These are phyloP conservation scores for Paspalum vaginatum DNA, from an alignment of 176 grass and related monocot genomes.

Conservation along the genomic window DNA sequence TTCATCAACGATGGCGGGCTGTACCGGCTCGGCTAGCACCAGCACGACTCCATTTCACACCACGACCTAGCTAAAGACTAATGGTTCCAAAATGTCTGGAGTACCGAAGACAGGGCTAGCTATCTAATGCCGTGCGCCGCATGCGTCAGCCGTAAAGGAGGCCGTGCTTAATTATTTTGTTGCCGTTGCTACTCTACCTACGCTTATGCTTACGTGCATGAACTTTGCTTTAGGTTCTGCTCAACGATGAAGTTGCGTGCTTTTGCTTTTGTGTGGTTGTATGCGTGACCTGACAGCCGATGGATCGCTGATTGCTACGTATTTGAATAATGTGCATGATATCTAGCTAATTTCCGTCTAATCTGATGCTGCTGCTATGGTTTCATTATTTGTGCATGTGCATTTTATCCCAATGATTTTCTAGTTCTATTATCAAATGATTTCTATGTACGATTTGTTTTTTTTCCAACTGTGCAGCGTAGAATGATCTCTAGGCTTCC, in stretches of 20 bases:
- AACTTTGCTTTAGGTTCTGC: conserved; percentile 21
- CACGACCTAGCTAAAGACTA: conserved; percentile 14
- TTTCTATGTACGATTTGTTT: too few species aligned
- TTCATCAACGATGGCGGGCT: conserved; percentile 64
- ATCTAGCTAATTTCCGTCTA: not conserved
- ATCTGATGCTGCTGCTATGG: not conserved
- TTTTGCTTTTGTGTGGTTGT: conserved; percentile 37
- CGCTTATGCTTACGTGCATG: conserved; percentile 11
- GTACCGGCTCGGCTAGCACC: conserved; percentile 58
- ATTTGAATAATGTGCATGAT: conserved; percentile 42
- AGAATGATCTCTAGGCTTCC: too few species aligned
- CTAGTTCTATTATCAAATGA: not conserved
- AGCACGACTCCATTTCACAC: not conserved
- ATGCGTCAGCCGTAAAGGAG: conserved; percentile 25
- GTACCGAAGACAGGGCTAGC: conserved; percentile 20
- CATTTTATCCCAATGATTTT: not conserved
- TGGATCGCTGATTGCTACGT: conserved; percentile 34
- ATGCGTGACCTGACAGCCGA: conserved; percentile 1
- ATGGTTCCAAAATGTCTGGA: not conserved
- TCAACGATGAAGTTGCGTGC: not conserved
- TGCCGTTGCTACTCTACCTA: not conserved
- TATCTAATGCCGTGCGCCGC: conserved; percentile 11
- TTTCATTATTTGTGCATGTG: not conserved
- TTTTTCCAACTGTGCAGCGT: not conserved
- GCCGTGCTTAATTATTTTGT: conserved; percentile 38